Evolutionary conservation across 2,329 filamentous ascomycete species (phyloP).

Genomic region (Ophiocordyceps polyrhachis-furcata): DNA sequence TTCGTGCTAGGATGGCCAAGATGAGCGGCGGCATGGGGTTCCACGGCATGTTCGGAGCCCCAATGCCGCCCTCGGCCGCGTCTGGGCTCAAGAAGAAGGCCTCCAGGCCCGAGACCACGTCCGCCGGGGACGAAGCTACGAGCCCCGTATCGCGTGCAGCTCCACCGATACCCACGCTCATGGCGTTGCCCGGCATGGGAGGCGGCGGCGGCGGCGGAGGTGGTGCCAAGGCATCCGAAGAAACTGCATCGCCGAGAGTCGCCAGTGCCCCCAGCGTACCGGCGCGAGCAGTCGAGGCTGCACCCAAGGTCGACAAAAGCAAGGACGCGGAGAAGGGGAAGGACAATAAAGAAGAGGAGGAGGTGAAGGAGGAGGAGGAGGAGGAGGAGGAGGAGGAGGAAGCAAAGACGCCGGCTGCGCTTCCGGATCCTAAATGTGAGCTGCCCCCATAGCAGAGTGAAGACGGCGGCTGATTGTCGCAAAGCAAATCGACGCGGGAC

Average conservation of each 20-base stretch:
- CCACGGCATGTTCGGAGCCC: conserved; percentile 75
- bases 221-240: conserved; percentile 26
- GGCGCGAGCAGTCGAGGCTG: conserved; percentile 6
- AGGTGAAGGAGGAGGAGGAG: conserved; percentile 17
- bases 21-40: conserved; percentile 97
- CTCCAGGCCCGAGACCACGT: conserved; percentile 20
- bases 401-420: conserved; percentile 15
- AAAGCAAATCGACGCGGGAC: conserved; percentile 15
- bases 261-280: conserved; percentile 13
- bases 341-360: conserved; percentile 13
- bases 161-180: conserved; percentile 39
- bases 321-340: conserved; percentile 6
- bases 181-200: conserved; percentile 56
- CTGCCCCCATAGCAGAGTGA: conserved; percentile 3
- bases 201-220: conserved; percentile 34
- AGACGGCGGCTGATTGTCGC: conserved; percentile 10
- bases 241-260: conserved; percentile 12
- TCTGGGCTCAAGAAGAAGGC: conserved; percentile 32
- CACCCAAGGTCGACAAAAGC: not conserved
- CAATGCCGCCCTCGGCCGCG: conserved; percentile 43
- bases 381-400: conserved; percentile 17
- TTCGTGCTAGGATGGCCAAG: conserved; percentile 91
- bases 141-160: conserved; percentile 24
- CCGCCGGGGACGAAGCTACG: conserved; percentile 24
- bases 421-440: conserved; percentile 7